Evolutionary conservation across 495 filamentous ascomycete species (phyloP).

Genomic region (Talaromyces proteolyticus): DNA sequence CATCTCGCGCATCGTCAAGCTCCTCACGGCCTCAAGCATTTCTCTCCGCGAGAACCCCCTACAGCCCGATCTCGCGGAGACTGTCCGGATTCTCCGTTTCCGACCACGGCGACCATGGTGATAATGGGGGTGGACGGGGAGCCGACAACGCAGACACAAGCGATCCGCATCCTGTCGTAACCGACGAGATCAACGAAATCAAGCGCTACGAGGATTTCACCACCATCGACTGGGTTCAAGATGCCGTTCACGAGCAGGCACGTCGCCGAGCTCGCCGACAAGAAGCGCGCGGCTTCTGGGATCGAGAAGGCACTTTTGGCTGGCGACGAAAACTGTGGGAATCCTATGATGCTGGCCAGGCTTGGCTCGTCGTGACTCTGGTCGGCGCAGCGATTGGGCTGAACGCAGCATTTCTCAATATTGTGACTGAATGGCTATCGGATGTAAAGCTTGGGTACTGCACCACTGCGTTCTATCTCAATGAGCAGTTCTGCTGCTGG

Average conservation of each 20-base stretch:
- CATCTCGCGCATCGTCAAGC: conserved; percentile 51
- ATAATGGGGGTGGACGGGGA: conserved; percentile 10
- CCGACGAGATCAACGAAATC: conserved; percentile 95
- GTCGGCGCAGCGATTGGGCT: conserved; percentile 89
- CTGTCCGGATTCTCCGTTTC: conserved; percentile 64
- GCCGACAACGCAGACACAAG: conserved; percentile 17
- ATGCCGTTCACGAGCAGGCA: conserved; percentile 86
- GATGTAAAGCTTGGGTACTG: conserved; percentile 95
- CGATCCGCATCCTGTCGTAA: conserved; percentile 54
- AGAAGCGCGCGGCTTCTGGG: conserved; percentile 70
- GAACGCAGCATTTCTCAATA: conserved; percentile 91
- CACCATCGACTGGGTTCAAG: conserved; percentile 99
- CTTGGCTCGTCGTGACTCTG: conserved; percentile 95
- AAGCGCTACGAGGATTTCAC: conserved; percentile 98
- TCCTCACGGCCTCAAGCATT: conserved; percentile 43
- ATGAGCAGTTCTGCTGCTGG: conserved; percentile 98
- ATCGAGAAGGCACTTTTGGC: conserved; percentile 61
- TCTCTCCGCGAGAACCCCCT: conserved; percentile 40
- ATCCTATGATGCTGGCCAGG: conserved; percentile 93
- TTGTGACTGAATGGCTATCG: conserved; percentile 93
- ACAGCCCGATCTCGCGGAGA: conserved; percentile 57
- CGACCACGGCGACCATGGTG: conserved; percentile 52
- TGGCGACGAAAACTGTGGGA: conserved; percentile 82
- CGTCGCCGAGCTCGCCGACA: conserved; percentile 69
- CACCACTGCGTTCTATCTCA: conserved; percentile 91